Conservation (phyloP, 2,329 filamentous ascomycete species). For the Chrysoporthe deuterocubensis region DNA sequence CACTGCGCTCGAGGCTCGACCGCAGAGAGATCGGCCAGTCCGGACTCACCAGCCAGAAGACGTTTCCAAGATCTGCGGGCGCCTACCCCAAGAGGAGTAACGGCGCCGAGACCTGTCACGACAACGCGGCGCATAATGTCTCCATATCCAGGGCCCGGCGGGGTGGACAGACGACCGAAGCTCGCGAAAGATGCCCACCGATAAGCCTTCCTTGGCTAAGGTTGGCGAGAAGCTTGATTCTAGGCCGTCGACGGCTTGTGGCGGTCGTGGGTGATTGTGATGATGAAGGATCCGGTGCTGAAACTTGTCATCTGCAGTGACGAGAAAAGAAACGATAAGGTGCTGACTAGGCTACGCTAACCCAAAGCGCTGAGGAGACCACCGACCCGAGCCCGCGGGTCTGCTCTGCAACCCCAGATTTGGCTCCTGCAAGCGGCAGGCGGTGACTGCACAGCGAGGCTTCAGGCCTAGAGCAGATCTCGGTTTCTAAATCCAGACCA, state of each 20-base stretch:
- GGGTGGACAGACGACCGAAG: constrained; percentile 4
- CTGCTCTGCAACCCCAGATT: constrained; percentile 7
- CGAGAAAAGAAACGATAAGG: constrained; percentile 4
- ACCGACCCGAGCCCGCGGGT: background rate
- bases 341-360: background rate
- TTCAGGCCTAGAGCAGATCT: constrained; percentile 2
- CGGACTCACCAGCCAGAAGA: constrained; percentile 78
- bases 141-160: constrained; percentile 42
- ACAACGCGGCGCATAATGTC: constrained; percentile 72
- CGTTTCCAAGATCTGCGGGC: constrained; percentile 78
- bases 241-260: background rate
- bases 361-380: background rate
- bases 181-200: constrained; percentile 3
- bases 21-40: constrained; percentile 73
- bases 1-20: constrained; percentile 63
- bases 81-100: constrained; percentile 84
- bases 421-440: background rate
- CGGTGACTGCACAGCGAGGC: background rate
- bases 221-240: background rate
- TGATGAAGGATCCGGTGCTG: background rate
- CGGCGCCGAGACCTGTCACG: constrained; percentile 80
- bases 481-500: constrained; percentile 13
- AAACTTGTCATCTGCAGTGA: background rate
- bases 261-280: background rate
- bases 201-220: background rate